Conservation (phyloP, 2,329 filamentous ascomycete genomes). For the Colletotrichum sansevieriae region DNA sequence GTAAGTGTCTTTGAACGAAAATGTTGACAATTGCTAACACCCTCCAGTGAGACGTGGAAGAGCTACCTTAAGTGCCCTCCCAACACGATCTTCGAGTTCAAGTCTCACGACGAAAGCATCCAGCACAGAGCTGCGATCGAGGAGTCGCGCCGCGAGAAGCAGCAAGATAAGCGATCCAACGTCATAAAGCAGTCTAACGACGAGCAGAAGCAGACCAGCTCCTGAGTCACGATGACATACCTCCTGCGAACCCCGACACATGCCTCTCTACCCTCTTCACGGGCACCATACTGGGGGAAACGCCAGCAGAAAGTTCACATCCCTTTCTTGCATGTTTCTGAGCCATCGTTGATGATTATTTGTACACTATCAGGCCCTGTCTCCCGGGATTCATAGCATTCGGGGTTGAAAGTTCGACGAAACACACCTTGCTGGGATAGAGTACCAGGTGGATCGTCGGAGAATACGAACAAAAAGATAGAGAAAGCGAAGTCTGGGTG, state of each 20-base stretch:
- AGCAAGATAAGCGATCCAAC: constrained; percentile 58
- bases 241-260: constrained; percentile 17
- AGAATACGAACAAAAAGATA: constrained; percentile 1
- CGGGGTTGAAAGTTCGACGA: constrained; percentile 33
- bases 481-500: constrained; percentile 11
- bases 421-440: constrained; percentile 38
- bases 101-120: constrained; percentile 96
- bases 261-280: constrained; percentile 15
- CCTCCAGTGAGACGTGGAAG: constrained; percentile 88
- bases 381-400: constrained; percentile 39
- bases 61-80: constrained; percentile 86
- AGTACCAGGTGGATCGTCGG: constrained; percentile 30
- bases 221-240: constrained; percentile 17
- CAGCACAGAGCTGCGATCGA: constrained; percentile 91
- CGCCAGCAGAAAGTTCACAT: constrained; percentile 29
- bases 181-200: constrained; percentile 51
- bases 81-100: constrained; percentile 94
- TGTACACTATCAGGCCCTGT: constrained; percentile 42
- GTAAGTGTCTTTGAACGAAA: constrained; percentile 63
- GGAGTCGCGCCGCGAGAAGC: constrained; percentile 90
- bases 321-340: constrained; percentile 37
- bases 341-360: constrained; percentile 42
- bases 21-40: constrained; percentile 19
- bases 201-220: constrained; percentile 44
- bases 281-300: constrained; percentile 22